Base-by-base conservation (phyloP, 768 basidiomycete species). In the Mrakia blollopis region DNA sequence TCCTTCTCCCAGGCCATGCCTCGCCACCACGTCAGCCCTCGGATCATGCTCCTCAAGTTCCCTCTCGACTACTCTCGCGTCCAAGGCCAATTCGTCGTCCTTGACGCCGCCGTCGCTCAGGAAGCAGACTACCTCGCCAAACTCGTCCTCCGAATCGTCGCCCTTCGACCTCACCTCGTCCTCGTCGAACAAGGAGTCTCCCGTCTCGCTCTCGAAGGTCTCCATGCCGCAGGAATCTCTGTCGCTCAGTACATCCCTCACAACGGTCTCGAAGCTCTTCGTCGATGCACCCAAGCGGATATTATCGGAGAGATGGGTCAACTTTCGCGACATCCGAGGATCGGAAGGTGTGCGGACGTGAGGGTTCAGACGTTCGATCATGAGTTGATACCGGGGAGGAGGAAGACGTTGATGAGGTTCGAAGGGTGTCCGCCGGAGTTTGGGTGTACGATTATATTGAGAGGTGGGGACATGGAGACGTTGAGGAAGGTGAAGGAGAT, bases 361-460 rank as follows among this genome's bases (percentile, higher is more conserved):
- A 87, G 90, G 47, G 87, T 98, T 9, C 94, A 97, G 83, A 97
- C 97, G 0, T 98, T 91, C 82, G 96, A 98, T 79, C 95, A 99
- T 83, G 87, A 89, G 18, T 86, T 95, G 57, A 99, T 98, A 60
- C 94, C 95, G n/a, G 94, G 94, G 28, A 88, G 88, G 25, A 87
- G 97, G 75, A 99, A 99, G 86, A 93, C 96, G 0, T 92, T 93
- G 81, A 94, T 99, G 93, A 91, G 97, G 1, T 98, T 99, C 81
- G 97, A 99, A 84, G 96, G 96, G 2, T 97, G 95, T 81, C 91
- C 88, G 81, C 88, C 88, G 70, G 93, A 97, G 79, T 91, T 93
- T 88, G 95, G 95, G 0, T 98, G 94, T 79, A 98, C 97, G 2
- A 91, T 99, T 80, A 87, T 98, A 54, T 83, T 99, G 65, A 88